phyloP scores from a whole-genome alignment of 2,329 filamentous ascomycete genomes.

The Acephala macrosclerotiorum region DNA sequence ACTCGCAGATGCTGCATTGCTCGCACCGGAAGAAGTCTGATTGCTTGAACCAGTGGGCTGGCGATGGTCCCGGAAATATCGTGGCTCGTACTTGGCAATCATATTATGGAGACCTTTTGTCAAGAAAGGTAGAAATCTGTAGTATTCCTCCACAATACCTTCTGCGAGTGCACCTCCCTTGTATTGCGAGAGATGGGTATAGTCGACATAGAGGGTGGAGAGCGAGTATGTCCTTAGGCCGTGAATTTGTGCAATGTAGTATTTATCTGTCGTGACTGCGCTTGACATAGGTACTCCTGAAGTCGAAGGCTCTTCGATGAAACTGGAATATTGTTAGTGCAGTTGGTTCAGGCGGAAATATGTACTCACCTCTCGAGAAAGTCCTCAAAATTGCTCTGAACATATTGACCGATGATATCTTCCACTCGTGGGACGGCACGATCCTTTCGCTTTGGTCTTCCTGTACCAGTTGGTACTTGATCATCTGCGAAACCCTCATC shows the following conservation, averaged over 20 bases:
- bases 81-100: constrained; percentile 92
- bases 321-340: constrained; percentile 50
- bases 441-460: constrained; percentile 50
- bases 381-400: constrained; percentile 79
- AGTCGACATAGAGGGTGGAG: constrained; percentile 89
- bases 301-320: constrained; percentile 71
- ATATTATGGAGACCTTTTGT: constrained; percentile 88
- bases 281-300: constrained; percentile 72
- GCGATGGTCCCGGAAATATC: constrained; percentile 92
- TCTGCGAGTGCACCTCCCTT: constrained; percentile 83
- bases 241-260: constrained; percentile 85
- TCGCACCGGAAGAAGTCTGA: constrained; percentile 71
- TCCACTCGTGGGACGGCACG: constrained; percentile 73
- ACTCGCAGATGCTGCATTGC: constrained; percentile 66
- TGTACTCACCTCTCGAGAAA: constrained; percentile 76
- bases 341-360: constrained; percentile 36
- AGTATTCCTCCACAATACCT: constrained; percentile 89
- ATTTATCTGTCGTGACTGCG: constrained; percentile 77
- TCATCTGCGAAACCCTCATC: constrained; percentile 72
- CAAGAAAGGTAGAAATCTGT: constrained; percentile 92
- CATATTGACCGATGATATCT: constrained; percentile 76
- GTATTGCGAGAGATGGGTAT: constrained; percentile 79
- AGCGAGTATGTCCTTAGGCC: constrained; percentile 76
- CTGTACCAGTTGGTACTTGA: constrained; percentile 63
- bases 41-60: constrained; percentile 81